Base-by-base conservation (phyloP, 192 early-diverging fungal genomes). In the Phycomyces blakesleeanus region DNA sequence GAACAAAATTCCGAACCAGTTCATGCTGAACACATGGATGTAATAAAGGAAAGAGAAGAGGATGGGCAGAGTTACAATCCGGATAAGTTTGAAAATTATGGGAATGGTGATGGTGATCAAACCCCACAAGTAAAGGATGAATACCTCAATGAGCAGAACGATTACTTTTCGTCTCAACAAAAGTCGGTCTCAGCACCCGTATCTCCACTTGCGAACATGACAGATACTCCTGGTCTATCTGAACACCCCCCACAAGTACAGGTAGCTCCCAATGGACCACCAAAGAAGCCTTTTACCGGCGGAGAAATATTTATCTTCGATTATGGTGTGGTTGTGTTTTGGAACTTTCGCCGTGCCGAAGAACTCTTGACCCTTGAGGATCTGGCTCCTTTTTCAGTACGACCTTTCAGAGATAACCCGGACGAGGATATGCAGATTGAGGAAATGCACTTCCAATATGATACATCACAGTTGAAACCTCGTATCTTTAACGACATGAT, bases 401-500 rank as follows among this genome's bases (percentile, higher is more conserved):
- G 76, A 21, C 71, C 74, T 42, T 63, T 83, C 29, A 61, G 64
- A 54, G 74, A 76, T 22, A 68, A 64, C 38, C 66, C 66, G 1
- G 61, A 74, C 50, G 68, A 73, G 27, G 86, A 88, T 59, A 69
- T 84, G 14, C 84, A 90, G 65, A 81, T 81, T 38, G 90, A 92
- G 55, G 87, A 89, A 55, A 87, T 92, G 70, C 86, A 89, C 53
- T 92, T 90, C 62, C 89, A 92, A 68, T 92, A 92, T 59, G 89
- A 90, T 63, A 79, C 70, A 37, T 87, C 73, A 5, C 67, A 67
- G 25, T 68, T 49, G 20, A 83, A 87, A 53, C 89, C 91, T 9
- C 67, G 91, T 11, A 91, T 93, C 29, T 93, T 87, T 76, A 91
- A 93, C 64, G 91, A 93, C 54, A 90, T 93, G 83, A 92, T 92